Base-by-base conservation (phyloP, 2,329 filamentous ascomycete genomes). In the Calcarisporium arbuscula region DNA sequence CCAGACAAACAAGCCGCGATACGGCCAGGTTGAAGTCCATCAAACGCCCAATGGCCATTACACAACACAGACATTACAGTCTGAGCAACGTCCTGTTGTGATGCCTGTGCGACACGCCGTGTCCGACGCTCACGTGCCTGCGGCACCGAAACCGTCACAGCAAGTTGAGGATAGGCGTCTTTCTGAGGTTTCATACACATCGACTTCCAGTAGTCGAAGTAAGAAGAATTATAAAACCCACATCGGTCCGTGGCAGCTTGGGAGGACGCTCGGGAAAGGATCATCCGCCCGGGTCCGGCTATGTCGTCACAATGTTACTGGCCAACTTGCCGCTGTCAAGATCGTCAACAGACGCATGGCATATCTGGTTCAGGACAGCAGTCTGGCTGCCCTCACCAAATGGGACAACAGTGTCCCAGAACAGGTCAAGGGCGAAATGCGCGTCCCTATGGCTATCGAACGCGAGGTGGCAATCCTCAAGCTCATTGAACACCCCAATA, bases 381-480 rank as follows among this genome's bases (percentile, higher is more conserved):
- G 89, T 56, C 72, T 95, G 55, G 83, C 83, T 11, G 82, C 85
- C 31, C 74, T 95, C 43, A 87, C 90, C 52, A 75, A 80, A 47
- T 83, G 80, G 57, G 81, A 84, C 42, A 70, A 69, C 25, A 76
- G 60, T 34, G 63, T 67, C 35, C 74, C 70, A 18, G 70, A 69
- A 23, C 68, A 64, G 40, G 64, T 70, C 22, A 68, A 75, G 32
- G 78, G 80, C 26, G 70, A 82, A 39, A 75, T 80, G 46, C 73
- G 76, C 35, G 88, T 94, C 54, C 90, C 90, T 2, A 79, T 90
- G 50, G 85, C 88, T 2, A 84, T 98, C 41, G 90, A 96, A 61
- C 76, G 92, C 35, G 92, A 98, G 56, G 89, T 98, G 26, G 88
- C 90, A 20, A 94, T 98, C 49, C 87, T 98, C 74, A 96, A 95